A percentile compares a stretch with the other conserved stretches of the same genome.
These are phyloP conservation scores for Neurospora sp. DNA, from an alignment of 495 filamentous ascomycete genomes.

Conservation along the genomic window DNA sequence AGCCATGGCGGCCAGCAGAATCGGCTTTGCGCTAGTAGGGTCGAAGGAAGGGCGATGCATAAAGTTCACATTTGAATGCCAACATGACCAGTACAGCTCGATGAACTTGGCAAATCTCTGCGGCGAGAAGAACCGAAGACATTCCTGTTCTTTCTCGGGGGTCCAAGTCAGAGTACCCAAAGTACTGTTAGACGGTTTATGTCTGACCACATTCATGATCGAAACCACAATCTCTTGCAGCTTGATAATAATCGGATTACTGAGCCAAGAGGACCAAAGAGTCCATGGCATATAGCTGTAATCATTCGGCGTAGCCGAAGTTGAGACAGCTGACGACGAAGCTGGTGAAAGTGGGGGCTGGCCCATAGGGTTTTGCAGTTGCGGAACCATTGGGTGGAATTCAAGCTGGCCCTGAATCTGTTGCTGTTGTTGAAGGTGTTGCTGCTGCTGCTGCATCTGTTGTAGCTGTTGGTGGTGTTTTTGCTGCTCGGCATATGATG, in stretches of 20 bases:
- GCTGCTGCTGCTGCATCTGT: background rate
- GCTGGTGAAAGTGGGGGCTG: background rate
- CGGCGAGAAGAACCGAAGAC: conserved; percentile 21
- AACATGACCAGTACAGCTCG: conserved; percentile 23
- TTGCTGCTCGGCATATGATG: conserved; percentile 11
- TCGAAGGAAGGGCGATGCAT: conserved; percentile 21
- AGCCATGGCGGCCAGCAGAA: conserved; percentile 20
- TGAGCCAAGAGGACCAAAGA: conserved; percentile 14
- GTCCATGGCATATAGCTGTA: background rate
- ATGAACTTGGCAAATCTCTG: conserved; percentile 19
- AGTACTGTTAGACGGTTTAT: conserved; percentile 17
- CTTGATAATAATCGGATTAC: conserved; percentile 16
- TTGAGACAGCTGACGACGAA: background rate
- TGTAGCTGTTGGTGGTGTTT: background rate
- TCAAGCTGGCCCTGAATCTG: background rate
- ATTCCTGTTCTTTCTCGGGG: conserved; percentile 15
- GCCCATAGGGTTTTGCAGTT: background rate
- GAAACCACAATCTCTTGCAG: conserved; percentile 19
- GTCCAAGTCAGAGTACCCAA: conserved; percentile 17
- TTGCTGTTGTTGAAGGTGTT: background rate
- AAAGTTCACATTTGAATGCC: conserved; percentile 23
- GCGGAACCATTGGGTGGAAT: background rate
- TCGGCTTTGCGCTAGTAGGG: conserved; percentile 10
- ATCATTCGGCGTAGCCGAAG: background rate
- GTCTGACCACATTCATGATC: conserved; percentile 14